Evolutionary conservation across 108 stramenopile genomes (phyloP).

Genomic region (Skeletonema grethae): DNA sequence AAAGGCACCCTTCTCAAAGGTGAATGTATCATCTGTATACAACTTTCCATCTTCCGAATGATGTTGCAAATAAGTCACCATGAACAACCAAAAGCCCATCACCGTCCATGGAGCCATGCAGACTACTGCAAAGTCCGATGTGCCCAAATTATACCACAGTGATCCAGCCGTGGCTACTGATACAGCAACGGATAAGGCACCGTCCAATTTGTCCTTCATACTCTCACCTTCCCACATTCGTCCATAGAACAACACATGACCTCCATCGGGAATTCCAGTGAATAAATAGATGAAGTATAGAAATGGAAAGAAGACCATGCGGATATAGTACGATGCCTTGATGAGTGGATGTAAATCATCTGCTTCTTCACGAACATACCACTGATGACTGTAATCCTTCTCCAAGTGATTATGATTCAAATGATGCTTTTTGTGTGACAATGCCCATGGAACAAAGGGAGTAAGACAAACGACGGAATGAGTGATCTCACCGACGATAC

Average conservation of each 20-base stretch:
- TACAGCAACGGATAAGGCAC: constrained; percentile 48
- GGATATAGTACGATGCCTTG: constrained; percentile 42
- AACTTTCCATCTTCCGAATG: constrained; percentile 84
- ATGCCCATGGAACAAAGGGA: constrained; percentile 65
- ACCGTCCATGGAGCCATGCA: constrained; percentile 77
- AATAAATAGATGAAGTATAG: constrained; percentile 70
- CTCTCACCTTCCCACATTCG: constrained; percentile 74
- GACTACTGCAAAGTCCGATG: constrained; percentile 62
- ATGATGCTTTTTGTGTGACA: constrained; percentile 63
- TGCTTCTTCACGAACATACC: constrained; percentile 68
- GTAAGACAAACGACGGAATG: constrained; percentile 70
- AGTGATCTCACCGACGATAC: constrained; percentile 66
- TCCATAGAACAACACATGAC: constrained; percentile 73
- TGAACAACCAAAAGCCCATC: constrained; percentile 89
- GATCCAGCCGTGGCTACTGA: constrained; percentile 55
- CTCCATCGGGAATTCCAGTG: constrained; percentile 72
- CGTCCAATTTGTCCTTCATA: constrained; percentile 52
- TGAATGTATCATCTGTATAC: constrained; percentile 81
- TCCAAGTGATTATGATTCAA: constrained; percentile 69
- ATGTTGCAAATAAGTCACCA: constrained; percentile 94
- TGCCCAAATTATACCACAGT: constrained; percentile 59
- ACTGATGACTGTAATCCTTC: constrained; percentile 74
- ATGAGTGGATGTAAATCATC: constrained; percentile 56
- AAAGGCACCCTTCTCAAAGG: constrained; percentile 79
- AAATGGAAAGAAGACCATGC: constrained; percentile 69